These are phyloP conservation scores for Penicillium verrucosum DNA, from an alignment of 2,329 filamentous ascomycete genomes.

Conservation along the genomic window DNA sequence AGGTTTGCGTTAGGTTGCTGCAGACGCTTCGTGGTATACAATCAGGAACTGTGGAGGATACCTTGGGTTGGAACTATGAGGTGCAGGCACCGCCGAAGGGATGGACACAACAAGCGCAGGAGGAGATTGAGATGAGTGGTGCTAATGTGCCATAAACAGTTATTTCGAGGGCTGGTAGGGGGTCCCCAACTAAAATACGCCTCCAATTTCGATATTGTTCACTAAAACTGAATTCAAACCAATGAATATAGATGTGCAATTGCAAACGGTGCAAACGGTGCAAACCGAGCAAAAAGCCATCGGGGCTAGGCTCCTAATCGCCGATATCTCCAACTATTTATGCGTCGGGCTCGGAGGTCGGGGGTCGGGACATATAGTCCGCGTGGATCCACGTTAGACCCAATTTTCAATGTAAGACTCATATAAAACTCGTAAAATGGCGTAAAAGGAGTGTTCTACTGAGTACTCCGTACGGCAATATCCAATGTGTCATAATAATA, in stretches of 20 bases:
- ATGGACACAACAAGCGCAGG: constrained; percentile 26
- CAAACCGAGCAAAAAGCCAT: not conserved
- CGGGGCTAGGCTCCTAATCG: not conserved
- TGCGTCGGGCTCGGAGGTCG: not conserved
- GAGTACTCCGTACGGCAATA: too few species aligned
- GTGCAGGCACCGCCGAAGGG: constrained; percentile 36
- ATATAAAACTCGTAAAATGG: not conserved
- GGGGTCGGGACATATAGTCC: not conserved
- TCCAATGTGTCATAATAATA: too few species aligned
- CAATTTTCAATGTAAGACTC: not conserved
- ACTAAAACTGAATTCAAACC: not conserved
- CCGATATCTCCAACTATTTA: not conserved
- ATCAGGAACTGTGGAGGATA: constrained; percentile 72
- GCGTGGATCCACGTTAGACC: too few species aligned
- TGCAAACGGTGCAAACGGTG: not conserved
- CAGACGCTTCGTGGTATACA: constrained; percentile 80
- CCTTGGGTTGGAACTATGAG: constrained; percentile 65
- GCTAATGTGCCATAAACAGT: constrained; percentile 30
- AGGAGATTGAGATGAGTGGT: constrained; percentile 18
- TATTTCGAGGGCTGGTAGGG: too few species aligned
- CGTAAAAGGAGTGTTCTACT: too few species aligned
- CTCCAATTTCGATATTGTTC: too few species aligned
- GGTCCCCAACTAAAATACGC: not conserved
- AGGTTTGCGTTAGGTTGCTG: constrained; percentile 69
- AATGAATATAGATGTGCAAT: not conserved